These are phyloP conservation scores for Chaetomium tenue DNA, from an alignment of 495 filamentous ascomycete species.

Conservation along the genomic window DNA sequence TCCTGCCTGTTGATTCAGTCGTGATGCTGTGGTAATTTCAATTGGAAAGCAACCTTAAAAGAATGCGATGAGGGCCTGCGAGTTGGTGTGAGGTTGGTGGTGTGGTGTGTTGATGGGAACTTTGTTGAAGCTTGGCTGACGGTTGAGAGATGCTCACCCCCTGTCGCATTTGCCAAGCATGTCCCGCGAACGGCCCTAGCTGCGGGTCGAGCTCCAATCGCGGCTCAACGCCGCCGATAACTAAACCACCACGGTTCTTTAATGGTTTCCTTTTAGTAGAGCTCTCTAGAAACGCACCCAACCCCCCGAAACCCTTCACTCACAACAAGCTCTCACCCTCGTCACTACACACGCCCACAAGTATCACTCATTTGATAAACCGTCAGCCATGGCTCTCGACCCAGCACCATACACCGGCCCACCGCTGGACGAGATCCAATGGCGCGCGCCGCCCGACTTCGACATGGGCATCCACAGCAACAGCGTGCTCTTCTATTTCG, in stretches of 20 bases:
- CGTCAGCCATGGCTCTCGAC: constrained; percentile 12
- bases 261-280: neutral
- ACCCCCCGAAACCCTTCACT: neutral
- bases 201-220: neutral
- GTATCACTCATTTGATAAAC: neutral
- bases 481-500: constrained; percentile 85
- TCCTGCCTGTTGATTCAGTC: neutral
- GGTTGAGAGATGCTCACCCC: neutral
- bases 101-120: neutral
- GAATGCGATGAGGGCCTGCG: neutral
- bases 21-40: neutral
- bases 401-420: constrained; percentile 46
- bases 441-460: constrained; percentile 60
- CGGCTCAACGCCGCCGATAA: too few species aligned
- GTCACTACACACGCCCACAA: neutral
- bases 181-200: neutral
- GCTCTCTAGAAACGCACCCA: neutral
- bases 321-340: neutral
- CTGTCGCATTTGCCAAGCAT: constrained; percentile 8
- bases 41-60: neutral
- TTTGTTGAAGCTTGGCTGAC: neutral
- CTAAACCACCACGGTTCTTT: neutral
- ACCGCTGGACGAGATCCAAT: constrained; percentile 75
- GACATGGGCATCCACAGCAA: constrained; percentile 60
- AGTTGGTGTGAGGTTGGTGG: neutral